Evolutionary conservation across 2,329 filamentous ascomycete genomes (phyloP).

Genomic region (Teratosphaeriaceae sp.): DNA sequence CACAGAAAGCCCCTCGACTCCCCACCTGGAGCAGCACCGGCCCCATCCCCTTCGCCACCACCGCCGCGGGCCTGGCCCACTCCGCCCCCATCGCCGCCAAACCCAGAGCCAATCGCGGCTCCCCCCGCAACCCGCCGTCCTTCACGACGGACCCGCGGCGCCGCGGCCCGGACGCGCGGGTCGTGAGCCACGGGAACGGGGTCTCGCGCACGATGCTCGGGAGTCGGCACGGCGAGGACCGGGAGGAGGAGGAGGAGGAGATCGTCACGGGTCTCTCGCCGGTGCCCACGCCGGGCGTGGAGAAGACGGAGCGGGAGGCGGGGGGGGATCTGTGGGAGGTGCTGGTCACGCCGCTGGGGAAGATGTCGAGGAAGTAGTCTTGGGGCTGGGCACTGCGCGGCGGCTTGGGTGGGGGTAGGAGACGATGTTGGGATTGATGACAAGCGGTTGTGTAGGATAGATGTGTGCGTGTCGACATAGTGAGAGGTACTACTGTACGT

Average conservation of each 20-base stretch:
- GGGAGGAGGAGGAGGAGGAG: not conserved
- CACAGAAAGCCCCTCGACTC: slow-evolving; percentile 9
- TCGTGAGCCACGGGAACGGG: slow-evolving; percentile 7
- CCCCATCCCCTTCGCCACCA: slow-evolving; percentile 25
- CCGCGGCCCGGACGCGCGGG: not conserved
- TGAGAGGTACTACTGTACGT: too few species aligned
- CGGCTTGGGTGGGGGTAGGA: too few species aligned
- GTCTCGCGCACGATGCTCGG: slow-evolving; percentile 11
- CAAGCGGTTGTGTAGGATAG: too few species aligned
- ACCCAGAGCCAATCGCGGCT: not conserved
- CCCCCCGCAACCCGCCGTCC: not conserved
- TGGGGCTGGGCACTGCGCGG: too few species aligned
- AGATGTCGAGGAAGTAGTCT: not conserved
- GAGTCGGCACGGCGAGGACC: too few species aligned
- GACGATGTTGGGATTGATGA: too few species aligned
- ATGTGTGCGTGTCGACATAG: too few species aligned
- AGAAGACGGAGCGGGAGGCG: too few species aligned
- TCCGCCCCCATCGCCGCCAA: slow-evolving; percentile 1
- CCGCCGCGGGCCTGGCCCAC: not conserved
- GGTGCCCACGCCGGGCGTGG: slow-evolving; percentile 6
- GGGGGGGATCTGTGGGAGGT: slow-evolving; percentile 38
- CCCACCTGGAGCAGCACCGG: slow-evolving; percentile 27
- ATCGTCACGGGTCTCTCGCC: too few species aligned
- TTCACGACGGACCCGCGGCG: not conserved
- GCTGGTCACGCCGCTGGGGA: slow-evolving; percentile 34